Conservation (phyloP, 2,329 filamentous ascomycete genomes). For the Ophiocordyceps camponoti-leonardi region DNA sequence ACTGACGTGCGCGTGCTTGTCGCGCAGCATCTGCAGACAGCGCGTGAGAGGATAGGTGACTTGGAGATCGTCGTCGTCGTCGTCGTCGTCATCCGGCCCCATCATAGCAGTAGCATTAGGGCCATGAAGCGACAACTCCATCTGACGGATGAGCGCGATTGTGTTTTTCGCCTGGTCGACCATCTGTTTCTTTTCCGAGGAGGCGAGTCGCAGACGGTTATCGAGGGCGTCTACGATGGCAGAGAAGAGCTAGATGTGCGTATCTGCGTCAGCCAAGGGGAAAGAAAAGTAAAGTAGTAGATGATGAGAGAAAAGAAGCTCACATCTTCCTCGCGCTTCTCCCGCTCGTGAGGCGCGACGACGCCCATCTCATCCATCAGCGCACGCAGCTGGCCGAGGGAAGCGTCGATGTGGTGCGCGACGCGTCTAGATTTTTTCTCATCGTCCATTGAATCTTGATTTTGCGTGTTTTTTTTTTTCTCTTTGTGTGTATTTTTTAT, state of each 20-base stretch:
- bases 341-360: slow-evolving; percentile 82
- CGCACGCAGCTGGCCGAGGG: slow-evolving; percentile 81
- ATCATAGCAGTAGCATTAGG: too few species aligned
- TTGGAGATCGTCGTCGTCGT: slow-evolving; percentile 52
- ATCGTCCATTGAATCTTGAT: too few species aligned
- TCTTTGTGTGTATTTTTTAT: too few species aligned
- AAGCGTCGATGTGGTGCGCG: slow-evolving; percentile 86
- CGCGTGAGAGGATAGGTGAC: slow-evolving; percentile 70
- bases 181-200: slow-evolving; percentile 76
- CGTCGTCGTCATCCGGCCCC: slow-evolving; percentile 34
- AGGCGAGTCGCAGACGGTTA: slow-evolving; percentile 73
- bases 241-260: slow-evolving; percentile 82
- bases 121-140: slow-evolving; percentile 81
- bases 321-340: slow-evolving; percentile 77
- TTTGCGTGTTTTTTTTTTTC: too few species aligned
- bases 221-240: slow-evolving; percentile 84
- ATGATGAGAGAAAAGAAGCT: not conserved
- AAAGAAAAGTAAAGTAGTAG: not conserved
- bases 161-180: slow-evolving; percentile 78
- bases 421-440: slow-evolving; percentile 64
- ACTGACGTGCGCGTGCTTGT: slow-evolving; percentile 67
- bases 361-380: slow-evolving; percentile 98
- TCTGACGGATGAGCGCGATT: slow-evolving; percentile 75
- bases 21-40: slow-evolving; percentile 66
- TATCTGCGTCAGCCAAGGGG: too few species aligned